Evolutionary conservation across 1,284 basidiomycete species (phyloP).

Genomic region (Rhizopogon parksii): DNA sequence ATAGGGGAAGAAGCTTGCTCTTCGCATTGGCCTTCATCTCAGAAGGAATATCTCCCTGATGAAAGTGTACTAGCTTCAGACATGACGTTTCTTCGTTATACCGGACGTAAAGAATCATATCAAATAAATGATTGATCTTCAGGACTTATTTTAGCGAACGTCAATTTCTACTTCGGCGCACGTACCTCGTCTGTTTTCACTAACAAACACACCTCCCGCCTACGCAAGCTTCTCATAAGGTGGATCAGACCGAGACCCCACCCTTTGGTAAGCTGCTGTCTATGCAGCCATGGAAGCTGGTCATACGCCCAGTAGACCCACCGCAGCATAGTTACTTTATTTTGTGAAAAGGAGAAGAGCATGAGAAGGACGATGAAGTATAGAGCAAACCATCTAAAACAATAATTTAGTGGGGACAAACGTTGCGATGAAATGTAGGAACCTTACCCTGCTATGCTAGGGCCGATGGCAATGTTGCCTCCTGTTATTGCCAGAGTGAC

Average conservation of each 20-base stretch:
- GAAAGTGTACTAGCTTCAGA: slow-evolving; percentile 62
- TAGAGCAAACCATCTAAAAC: slow-evolving; percentile 52
- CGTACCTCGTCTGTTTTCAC: slow-evolving; percentile 58
- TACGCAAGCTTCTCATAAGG: slow-evolving; percentile 40
- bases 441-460: slow-evolving; percentile 46
- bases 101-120: slow-evolving; percentile 58
- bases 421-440: background rate
- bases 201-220: slow-evolving; percentile 52
- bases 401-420: slow-evolving; percentile 2
- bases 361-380: slow-evolving; percentile 47
- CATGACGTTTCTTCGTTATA: slow-evolving; percentile 62
- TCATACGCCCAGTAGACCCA: slow-evolving; percentile 59
- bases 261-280: slow-evolving; percentile 28
- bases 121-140: slow-evolving; percentile 58
- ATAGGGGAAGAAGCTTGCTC: slow-evolving; percentile 32
- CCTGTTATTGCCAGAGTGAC: slow-evolving; percentile 44
- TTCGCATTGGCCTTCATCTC: slow-evolving; percentile 59
- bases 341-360: slow-evolving; percentile 44
- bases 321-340: slow-evolving; percentile 45
- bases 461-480: slow-evolving; percentile 56
- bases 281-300: slow-evolving; percentile 44
- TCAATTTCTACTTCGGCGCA: background rate
- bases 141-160: background rate
- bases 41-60: slow-evolving; percentile 42
- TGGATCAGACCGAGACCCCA: slow-evolving; percentile 36